A percentile compares a stretch with the other conserved stretches of the same genome.
Evolutionary conservation across 768 basidiomycete genomes (phyloP).

Genomic region (Phaeotremella skinneri): DNA sequence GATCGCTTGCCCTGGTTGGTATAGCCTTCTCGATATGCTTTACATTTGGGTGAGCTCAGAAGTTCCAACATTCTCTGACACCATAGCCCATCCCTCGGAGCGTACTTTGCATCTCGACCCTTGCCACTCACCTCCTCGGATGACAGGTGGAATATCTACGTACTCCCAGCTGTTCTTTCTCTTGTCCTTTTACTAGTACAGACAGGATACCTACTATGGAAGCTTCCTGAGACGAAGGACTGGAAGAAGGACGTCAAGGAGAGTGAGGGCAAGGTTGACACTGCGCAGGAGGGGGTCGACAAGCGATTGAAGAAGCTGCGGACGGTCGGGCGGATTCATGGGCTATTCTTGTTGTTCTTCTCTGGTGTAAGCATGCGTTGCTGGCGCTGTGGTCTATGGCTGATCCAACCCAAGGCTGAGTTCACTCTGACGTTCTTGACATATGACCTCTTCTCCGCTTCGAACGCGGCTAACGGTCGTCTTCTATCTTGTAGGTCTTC

Average conservation of each 20-base stretch:
- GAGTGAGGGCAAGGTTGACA: slow-evolving; percentile 18
- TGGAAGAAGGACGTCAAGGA: slow-evolving; percentile 49
- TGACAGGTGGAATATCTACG: slow-evolving; percentile 68
- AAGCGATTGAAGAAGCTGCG: slow-evolving; percentile 61
- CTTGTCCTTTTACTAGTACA: slow-evolving; percentile 73
- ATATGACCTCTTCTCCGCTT: slow-evolving; percentile 47
- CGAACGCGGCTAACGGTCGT: slow-evolving; percentile 49
- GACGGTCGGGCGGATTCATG: slow-evolving; percentile 67
- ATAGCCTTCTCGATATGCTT: slow-evolving; percentile 97
- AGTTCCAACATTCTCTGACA: slow-evolving; percentile 36
- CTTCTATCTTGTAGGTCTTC: slow-evolving; percentile 46
- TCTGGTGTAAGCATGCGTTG: slow-evolving; percentile 57
- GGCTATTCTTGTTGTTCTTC: slow-evolving; percentile 82
- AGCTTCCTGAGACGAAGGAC: slow-evolving; percentile 82
- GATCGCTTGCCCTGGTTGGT: slow-evolving; percentile 84
- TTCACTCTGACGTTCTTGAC: slow-evolving; percentile 93
- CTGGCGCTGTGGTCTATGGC: not conserved
- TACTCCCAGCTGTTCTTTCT: slow-evolving; percentile 80
- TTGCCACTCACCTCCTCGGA: slow-evolving; percentile 56
- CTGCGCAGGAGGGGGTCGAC: slow-evolving; percentile 15
- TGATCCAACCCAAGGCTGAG: slow-evolving; percentile 63
- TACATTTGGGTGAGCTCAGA: slow-evolving; percentile 52
- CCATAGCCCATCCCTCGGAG: slow-evolving; percentile 75
- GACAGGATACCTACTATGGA: slow-evolving; percentile 69
- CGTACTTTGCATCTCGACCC: slow-evolving; percentile 89